Evolutionary conservation across 2,329 filamentous ascomycete genomes (phyloP).

Genomic region (Neofusicoccum cordaticola): DNA sequence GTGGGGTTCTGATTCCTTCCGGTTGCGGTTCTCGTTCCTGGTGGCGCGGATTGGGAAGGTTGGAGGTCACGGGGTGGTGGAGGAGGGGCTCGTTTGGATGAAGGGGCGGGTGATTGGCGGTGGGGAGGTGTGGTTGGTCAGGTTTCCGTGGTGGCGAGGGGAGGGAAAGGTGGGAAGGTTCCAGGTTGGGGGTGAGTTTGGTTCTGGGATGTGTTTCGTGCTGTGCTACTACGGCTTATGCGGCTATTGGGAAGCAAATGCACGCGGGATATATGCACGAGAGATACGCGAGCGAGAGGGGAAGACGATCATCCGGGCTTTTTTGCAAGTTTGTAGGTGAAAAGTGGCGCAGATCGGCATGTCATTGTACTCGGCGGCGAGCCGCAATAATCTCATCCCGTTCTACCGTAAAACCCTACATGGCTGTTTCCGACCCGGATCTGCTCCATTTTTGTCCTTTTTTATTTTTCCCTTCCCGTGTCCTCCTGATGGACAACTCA

Average conservation of each 20-base stretch:
- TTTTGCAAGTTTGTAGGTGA: background rate
- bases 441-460: background rate
- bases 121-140: too few species aligned
- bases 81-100: too few species aligned
- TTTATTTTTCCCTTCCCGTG: background rate
- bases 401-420: background rate
- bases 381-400: background rate
- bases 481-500: background rate
- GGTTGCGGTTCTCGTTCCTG: too few species aligned
- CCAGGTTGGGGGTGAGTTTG: too few species aligned
- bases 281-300: conserved; percentile 3
- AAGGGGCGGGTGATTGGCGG: too few species aligned
- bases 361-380: conserved; percentile 1
- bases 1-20: conserved; percentile 47
- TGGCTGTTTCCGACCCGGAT: background rate
- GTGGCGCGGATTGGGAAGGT: too few species aligned
- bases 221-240: background rate
- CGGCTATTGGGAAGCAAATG: background rate
- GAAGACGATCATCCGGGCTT: background rate
- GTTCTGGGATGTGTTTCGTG: background rate
- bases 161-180: too few species aligned
- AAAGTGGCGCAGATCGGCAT: background rate
- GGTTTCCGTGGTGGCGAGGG: too few species aligned
- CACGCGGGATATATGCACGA: background rate
- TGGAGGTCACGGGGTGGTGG: too few species aligned